Conservation (phyloP, 106 monocot genomes). For the Dioscorea alata region DNA sequence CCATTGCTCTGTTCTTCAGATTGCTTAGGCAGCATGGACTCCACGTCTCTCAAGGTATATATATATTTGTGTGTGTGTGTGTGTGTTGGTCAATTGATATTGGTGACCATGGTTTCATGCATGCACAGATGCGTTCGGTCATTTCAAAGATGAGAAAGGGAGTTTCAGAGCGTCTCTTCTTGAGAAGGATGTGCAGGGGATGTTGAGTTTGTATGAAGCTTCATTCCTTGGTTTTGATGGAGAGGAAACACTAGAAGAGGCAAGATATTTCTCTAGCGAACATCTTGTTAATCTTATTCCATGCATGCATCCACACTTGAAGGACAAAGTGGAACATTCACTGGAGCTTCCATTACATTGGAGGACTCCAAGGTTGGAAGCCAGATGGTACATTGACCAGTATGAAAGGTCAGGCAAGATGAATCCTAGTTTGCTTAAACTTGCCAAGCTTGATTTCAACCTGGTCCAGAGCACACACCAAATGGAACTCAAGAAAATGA, state of each 20-base stretch:
- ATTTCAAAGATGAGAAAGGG: conserved; percentile 18
- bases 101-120: neutral
- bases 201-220: conserved; percentile 41
- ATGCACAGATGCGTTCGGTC: conserved; percentile 10
- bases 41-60: conserved; percentile 6
- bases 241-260: conserved; percentile 24
- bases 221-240: conserved; percentile 25
- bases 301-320: neutral
- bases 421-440: conserved; percentile 28
- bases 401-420: conserved; percentile 19
- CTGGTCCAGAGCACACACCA: conserved; percentile 15
- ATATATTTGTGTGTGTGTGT: too few relatives aligned
- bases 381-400: conserved; percentile 35
- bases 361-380: conserved; percentile 39
- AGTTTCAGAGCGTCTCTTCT: conserved; percentile 7
- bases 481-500: conserved; percentile 18
- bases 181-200: conserved; percentile 14
- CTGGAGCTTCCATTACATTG: conserved; percentile 53
- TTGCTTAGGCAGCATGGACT: conserved; percentile 8
- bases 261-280: conserved; percentile 17
- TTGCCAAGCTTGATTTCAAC: conserved; percentile 62
- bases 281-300: neutral
- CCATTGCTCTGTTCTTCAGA: conserved; percentile 6
- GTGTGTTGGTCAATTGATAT: neutral
- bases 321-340: conserved; percentile 25